These are phyloP conservation scores for Phytopythium oedochilum DNA, from an alignment of 352 stramenopile species.

Conservation along the genomic window DNA sequence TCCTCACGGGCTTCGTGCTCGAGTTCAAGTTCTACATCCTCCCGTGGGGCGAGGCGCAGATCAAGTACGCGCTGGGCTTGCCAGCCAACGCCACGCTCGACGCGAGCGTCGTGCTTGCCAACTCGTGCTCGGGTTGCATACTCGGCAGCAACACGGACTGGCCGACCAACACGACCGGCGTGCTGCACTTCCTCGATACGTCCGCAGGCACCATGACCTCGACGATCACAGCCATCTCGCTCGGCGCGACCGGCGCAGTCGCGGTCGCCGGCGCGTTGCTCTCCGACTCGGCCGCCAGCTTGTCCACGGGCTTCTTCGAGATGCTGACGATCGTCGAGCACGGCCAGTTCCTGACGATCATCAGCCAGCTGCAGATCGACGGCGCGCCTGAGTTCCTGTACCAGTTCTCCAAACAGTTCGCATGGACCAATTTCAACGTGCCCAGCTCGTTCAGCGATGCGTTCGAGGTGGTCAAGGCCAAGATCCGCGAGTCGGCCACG, in stretches of 20 bases:
- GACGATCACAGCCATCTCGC: slow-evolving; percentile 59
- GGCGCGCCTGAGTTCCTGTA: slow-evolving; percentile 73
- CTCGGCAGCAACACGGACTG: slow-evolving; percentile 81
- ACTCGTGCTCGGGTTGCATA: slow-evolving; percentile 82
- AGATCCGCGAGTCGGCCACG: slow-evolving; percentile 2
- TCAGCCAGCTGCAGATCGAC: slow-evolving; percentile 71
- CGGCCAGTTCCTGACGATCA: slow-evolving; percentile 81
- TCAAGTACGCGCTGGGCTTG: slow-evolving; percentile 44
- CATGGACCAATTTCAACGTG: slow-evolving; percentile 87
- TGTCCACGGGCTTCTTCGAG: slow-evolving; percentile 74
- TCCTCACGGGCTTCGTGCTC: slow-evolving; percentile 47
- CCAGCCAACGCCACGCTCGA: slow-evolving; percentile 37
- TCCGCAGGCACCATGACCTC: slow-evolving; percentile 54
- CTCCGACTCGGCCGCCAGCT: slow-evolving; percentile 62
- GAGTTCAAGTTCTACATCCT: slow-evolving; percentile 69
- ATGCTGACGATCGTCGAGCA: slow-evolving; percentile 86
- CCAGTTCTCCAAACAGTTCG: slow-evolving; percentile 77
- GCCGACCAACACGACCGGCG: slow-evolving; percentile 67
- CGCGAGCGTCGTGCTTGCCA: slow-evolving; percentile 37
- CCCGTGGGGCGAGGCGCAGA: slow-evolving; percentile 73
- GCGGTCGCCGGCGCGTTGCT: slow-evolving; percentile 38
- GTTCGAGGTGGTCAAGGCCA: slow-evolving; percentile 7
- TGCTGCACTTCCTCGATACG: slow-evolving; percentile 72
- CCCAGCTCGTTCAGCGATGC: slow-evolving; percentile 37
- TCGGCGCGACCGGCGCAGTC: slow-evolving; percentile 27